These are phyloP conservation scores for Aspergillus caelatus DNA, from an alignment of 2,329 filamentous ascomycete genomes.

Conservation along the genomic window DNA sequence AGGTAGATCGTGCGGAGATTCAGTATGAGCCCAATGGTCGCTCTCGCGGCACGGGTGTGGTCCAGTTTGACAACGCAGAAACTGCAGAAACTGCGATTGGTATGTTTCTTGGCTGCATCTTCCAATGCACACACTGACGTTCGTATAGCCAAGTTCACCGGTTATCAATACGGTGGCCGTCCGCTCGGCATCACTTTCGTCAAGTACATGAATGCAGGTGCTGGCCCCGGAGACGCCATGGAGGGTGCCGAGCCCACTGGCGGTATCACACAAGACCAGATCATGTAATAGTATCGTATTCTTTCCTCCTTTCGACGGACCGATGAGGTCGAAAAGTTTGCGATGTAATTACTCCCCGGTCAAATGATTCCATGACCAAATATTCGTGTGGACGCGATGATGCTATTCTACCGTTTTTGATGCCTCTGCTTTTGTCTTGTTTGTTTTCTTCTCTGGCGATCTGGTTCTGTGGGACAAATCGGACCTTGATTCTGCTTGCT, in stretches of 20 bases:
- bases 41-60: slow-evolving; percentile 93
- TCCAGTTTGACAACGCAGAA: slow-evolving; percentile 80
- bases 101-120: slow-evolving; percentile 39
- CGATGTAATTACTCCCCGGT: slow-evolving; percentile 8
- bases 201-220: slow-evolving; percentile 78
- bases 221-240: slow-evolving; percentile 69
- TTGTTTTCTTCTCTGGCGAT: slow-evolving; percentile 13
- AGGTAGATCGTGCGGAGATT: slow-evolving; percentile 98
- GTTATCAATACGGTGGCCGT: slow-evolving; percentile 94
- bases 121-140: background rate
- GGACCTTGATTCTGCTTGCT: background rate
- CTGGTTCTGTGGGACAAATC: slow-evolving; percentile 16
- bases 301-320: background rate
- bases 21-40: slow-evolving; percentile 97
- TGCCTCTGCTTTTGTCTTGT: slow-evolving; percentile 10
- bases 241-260: slow-evolving; percentile 71
- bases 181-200: slow-evolving; percentile 92
- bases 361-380: slow-evolving; percentile 1
- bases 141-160: slow-evolving; percentile 80
- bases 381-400: background rate
- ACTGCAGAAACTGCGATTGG: slow-evolving; percentile 89
- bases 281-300: slow-evolving; percentile 67
- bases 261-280: slow-evolving; percentile 93
- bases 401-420: slow-evolving; percentile 4
- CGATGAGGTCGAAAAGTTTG: slow-evolving; percentile 11